phyloP scores from a whole-genome alignment of 129 eudicot species.

The Ambrosia artemisiifolia region DNA sequence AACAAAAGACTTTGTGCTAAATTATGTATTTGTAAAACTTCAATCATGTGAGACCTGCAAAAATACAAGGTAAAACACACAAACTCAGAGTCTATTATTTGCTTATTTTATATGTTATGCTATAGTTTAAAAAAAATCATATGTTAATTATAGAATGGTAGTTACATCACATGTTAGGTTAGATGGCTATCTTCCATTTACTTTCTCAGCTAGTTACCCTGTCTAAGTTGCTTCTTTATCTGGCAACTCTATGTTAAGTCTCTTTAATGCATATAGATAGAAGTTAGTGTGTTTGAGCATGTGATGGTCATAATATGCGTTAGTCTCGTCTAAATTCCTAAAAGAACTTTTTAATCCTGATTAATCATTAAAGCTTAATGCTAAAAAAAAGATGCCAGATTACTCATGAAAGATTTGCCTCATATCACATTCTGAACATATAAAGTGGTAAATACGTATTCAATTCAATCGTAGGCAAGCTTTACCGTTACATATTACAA shows the following conservation, averaged over 20 bases:
- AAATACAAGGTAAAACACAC: not conserved
- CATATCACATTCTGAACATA: not conserved
- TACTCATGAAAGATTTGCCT: not conserved
- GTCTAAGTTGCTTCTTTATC: not conserved
- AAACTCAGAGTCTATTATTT: constrained; percentile 6
- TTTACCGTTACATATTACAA: too few species aligned
- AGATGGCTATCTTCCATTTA: not conserved
- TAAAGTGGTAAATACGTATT: not conserved
- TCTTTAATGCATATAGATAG: not conserved
- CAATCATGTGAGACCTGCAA: constrained; percentile 25
- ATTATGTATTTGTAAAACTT: constrained; percentile 5
- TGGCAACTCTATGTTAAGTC: constrained; percentile 1
- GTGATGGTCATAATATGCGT: not conserved
- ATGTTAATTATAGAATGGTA: not conserved
- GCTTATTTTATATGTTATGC: not conserved
- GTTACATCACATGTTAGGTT: not conserved
- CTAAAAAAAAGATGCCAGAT: not conserved
- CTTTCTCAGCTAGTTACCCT: not conserved
- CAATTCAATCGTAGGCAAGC: not conserved
- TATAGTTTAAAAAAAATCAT: not conserved
- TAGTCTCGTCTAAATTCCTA: not conserved
- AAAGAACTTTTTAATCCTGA: not conserved
- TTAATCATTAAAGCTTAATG: not conserved
- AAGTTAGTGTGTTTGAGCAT: not conserved
- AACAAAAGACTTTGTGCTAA: constrained; percentile 9